Conservation (phyloP, 768 basidiomycete genomes). For the Arthromyces matolae region DNA sequence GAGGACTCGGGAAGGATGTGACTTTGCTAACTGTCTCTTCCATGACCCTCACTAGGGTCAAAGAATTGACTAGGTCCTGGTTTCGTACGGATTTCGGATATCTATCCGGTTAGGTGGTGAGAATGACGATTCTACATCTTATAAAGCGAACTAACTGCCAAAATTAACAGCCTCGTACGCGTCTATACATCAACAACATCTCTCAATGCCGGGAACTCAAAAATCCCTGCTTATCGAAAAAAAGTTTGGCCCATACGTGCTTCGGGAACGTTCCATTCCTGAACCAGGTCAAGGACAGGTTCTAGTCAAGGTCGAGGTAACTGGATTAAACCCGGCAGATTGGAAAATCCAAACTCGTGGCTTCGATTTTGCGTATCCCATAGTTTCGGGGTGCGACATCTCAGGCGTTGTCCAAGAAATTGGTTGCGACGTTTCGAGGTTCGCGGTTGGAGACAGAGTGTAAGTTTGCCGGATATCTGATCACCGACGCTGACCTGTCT, state of each 20-base stretch:
- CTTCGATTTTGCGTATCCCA: slow-evolving; percentile 39
- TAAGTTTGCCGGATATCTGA: slow-evolving; percentile 22
- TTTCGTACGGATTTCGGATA: no score
- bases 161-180: neutral
- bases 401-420: slow-evolving; percentile 49
- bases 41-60: no score
- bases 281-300: slow-evolving; percentile 35
- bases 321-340: slow-evolving; percentile 47
- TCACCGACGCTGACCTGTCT: no score
- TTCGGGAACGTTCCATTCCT: slow-evolving; percentile 9
- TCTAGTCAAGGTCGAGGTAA: slow-evolving; percentile 35
- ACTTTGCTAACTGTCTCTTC: no score
- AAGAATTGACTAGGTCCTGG: no score
- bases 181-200: neutral
- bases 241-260: slow-evolving; percentile 15
- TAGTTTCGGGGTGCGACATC: slow-evolving; percentile 43
- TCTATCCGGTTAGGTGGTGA: no score
- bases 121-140: neutral
- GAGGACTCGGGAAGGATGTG: no score
- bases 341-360: slow-evolving; percentile 44
- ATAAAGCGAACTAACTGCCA: neutral
- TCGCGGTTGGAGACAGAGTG: slow-evolving; percentile 53
- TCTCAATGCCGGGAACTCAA: slow-evolving; percentile 16
- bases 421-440: slow-evolving; percentile 46
- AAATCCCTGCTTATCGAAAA: slow-evolving; percentile 22